Evolutionary conservation across 148 eudicot species (phyloP).

Genomic region (Drosera capensis): DNA sequence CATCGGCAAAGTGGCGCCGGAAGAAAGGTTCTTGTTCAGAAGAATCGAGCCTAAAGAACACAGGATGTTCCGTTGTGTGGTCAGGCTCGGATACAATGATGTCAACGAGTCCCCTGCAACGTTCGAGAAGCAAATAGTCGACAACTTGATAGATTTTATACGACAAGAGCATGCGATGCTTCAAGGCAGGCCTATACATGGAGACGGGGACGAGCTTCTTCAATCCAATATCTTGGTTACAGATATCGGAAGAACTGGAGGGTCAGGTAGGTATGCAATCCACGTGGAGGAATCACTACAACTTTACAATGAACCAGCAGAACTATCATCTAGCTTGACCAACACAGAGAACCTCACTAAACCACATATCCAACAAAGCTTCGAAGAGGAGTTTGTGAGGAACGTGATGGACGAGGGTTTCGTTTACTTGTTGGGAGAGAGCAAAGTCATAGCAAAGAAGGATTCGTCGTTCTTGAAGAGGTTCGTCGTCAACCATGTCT

Average conservation of each 20-base stretch:
- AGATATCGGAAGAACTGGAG: too few species aligned
- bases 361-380: not conserved
- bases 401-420: not conserved
- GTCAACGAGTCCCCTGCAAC: not conserved
- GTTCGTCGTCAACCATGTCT: conserved; percentile 1
- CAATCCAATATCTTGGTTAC: too few species aligned
- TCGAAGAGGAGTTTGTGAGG: not conserved
- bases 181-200: too few species aligned
- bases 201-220: too few species aligned
- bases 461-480: conserved; percentile 1
- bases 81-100: conserved; percentile 14
- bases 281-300: too few species aligned
- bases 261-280: too few species aligned
- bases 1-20: conserved; percentile 19
- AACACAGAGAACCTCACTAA: not conserved
- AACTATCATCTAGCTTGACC: too few species aligned
- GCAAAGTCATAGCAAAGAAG: conserved; percentile 2
- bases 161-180: not conserved
- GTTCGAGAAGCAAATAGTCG: not conserved
- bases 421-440: not conserved
- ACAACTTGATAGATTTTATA: not conserved
- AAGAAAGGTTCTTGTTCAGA: conserved; percentile 16
- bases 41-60: conserved; percentile 16
- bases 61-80: conserved; percentile 17
- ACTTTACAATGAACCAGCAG: too few species aligned